Evolutionary conservation across 805 yeast species (phyloP).

Genomic region (Alloascoidea africana): DNA sequence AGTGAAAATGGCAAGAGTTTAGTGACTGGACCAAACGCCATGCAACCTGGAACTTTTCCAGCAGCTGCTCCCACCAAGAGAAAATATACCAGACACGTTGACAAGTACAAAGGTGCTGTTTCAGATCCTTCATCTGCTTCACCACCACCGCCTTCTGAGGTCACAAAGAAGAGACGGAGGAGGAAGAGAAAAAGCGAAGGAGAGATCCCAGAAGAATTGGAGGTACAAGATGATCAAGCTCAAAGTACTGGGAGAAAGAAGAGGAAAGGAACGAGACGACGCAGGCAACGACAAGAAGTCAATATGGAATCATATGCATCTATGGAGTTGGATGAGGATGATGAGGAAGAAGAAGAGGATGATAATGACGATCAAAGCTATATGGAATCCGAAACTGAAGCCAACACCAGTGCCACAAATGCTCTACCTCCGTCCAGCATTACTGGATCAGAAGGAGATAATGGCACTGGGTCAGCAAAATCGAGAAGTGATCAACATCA

Average conservation of each 20-base stretch:
- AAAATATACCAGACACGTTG: not conserved
- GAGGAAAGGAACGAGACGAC: conserved; percentile 8
- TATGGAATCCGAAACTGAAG: conserved; percentile 8
- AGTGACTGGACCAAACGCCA: too few relatives aligned
- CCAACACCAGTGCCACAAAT: conserved; percentile 6
- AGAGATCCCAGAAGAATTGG: conserved; percentile 3
- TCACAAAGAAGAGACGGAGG: conserved; percentile 6
- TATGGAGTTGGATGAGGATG: conserved; percentile 5
- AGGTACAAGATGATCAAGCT: conserved; percentile 7
- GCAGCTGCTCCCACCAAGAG: not conserved
- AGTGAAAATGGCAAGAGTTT: conserved; percentile 3
- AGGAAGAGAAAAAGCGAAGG: conserved; percentile 3
- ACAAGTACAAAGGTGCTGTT: not conserved
- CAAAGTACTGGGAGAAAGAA: conserved; percentile 6
- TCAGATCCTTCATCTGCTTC: not conserved
- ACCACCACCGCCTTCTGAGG: not conserved
- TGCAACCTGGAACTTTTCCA: not conserved
- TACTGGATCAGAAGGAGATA: not conserved
- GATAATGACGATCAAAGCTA: conserved; percentile 6
- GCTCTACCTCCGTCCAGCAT: not conserved
- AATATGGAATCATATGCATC: conserved; percentile 5
- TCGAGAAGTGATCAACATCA: too few relatives aligned
- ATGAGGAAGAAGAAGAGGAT: conserved; percentile 6
- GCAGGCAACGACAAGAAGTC: conserved; percentile 2
- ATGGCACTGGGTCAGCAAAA: too few relatives aligned